phyloP scores from a whole-genome alignment of 345 rosid genomes.

The Eucalyptus cladocalyx region DNA sequence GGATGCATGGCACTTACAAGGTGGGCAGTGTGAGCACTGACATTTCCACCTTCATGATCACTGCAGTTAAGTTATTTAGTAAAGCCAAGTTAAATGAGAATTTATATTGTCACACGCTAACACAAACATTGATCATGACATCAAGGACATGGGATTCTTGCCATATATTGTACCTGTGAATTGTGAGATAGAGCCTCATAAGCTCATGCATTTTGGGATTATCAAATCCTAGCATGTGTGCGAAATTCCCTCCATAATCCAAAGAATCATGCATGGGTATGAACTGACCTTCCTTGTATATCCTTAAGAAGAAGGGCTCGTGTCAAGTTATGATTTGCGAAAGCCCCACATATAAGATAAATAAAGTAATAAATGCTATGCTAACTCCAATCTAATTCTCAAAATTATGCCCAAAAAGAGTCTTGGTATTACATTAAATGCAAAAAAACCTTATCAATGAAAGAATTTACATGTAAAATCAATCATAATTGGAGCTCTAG shows the following conservation, averaged over 20 bases:
- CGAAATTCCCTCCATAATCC: conserved; percentile 92
- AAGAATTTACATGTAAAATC: background rate
- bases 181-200: conserved; percentile 96
- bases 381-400: background rate
- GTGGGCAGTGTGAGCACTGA: conserved; percentile 99
- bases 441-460: background rate
- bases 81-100: background rate
- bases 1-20: conserved; percentile 37
- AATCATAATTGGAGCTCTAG: background rate
- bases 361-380: background rate
- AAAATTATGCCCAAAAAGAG: background rate
- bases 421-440: background rate
- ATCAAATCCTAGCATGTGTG: conserved; percentile 90
- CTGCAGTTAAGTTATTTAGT: conserved; percentile 18
- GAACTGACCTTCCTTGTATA: conserved; percentile 67
- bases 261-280: conserved; percentile 60
- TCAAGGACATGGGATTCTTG: background rate
- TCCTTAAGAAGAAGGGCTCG: conserved; percentile 23
- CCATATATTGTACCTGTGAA: conserved; percentile 55
- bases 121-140: background rate
- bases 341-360: background rate
- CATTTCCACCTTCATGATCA: conserved; percentile 99
- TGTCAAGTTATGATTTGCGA: background rate
- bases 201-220: conserved; percentile 83
- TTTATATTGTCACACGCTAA: background rate